phyloP scores from a whole-genome alignment of 352 stramenopile genomes.

The Phytopythium ostracodes region DNA sequence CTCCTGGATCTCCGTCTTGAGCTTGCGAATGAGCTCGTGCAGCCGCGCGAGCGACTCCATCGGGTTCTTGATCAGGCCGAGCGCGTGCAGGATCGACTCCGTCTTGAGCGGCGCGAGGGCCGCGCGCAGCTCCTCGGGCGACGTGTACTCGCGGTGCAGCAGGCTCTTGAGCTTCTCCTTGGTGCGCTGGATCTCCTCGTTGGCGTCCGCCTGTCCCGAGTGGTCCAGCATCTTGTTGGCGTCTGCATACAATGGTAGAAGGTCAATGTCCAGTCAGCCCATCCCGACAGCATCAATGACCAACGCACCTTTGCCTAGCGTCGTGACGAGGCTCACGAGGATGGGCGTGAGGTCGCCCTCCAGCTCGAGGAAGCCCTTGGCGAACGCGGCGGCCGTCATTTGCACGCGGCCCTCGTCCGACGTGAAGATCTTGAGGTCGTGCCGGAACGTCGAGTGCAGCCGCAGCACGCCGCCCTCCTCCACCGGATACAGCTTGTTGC shows the following conservation, averaged over 20 bases:
- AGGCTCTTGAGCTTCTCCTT: conserved; percentile 90
- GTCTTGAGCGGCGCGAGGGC: conserved; percentile 69
- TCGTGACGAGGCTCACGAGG: conserved; percentile 94
- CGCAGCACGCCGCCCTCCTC: conserved; percentile 94
- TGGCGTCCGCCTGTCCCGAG: conserved; percentile 96
- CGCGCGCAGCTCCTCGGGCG: conserved; percentile 56
- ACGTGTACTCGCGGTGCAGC: conserved; percentile 81
- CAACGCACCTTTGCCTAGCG: conserved; percentile 64
- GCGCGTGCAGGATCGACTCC: conserved; percentile 69
- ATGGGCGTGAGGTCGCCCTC: conserved; percentile 99
- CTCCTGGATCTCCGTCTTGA: conserved; percentile 79
- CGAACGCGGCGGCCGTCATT: conserved; percentile 99
- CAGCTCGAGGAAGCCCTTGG: conserved; percentile 98
- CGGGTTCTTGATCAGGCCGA: conserved; percentile 82
- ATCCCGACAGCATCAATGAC: background rate
- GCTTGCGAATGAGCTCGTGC: conserved; percentile 72
- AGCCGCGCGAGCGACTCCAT: conserved; percentile 63
- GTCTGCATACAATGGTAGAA: conserved; percentile 26
- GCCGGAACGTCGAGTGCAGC: conserved; percentile 98
- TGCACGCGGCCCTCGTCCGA: conserved; percentile 99
- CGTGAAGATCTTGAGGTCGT: conserved; percentile 99
- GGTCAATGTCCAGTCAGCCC: background rate
- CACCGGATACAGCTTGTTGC: conserved; percentile 85
- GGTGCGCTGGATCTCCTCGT: conserved; percentile 80
- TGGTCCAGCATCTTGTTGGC: conserved; percentile 98